Evolutionary conservation across 129 eudicot genomes (phyloP), one percentile per base, ranked within the genome.

Genomic region (Flaveria sonorensis): DNA sequence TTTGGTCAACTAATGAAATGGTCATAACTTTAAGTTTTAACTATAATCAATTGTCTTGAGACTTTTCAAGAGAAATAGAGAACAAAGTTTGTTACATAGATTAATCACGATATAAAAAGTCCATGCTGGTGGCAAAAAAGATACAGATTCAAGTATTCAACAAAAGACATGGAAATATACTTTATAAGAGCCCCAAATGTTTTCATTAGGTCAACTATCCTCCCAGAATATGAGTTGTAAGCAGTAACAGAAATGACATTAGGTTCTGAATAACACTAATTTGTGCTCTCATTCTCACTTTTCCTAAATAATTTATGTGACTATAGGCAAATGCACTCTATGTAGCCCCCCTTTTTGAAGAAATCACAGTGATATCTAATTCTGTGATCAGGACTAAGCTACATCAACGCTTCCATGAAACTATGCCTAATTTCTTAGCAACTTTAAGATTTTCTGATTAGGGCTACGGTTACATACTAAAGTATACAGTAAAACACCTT

Each of bases 121-220:
- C 9, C 46, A 43, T 45, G 36, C 11, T 56, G 36, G 70, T 60
- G 46, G 61, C 60, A 23, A 7, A 36, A 43, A 47, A 43, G 61
- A 57, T 61, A 45, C 47, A 61, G 48, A 26, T 60, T 74, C n/a
- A n/a, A n/a, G n/a, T n/a, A n/a, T n/a, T n/a, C 59, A 14, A 59
- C 24, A 43, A 40, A 60, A 40, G 24, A 43, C 40, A 19, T 42
- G 77, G 16, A 21, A 5, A 28, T 4, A 15, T 40, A 39, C 77
- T 5, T 14, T 57, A 57, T 40, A 74, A 74, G 6, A 74, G 40
- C 71, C 61, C 71, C 67, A 45, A 16, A 74, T 15, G 45, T 21
- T 24, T 16, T 74, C 18, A 61, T 69, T 47, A 74, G 24, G 47
- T 45, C 48, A 45, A 8, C 66, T 21, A 51, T 45, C 47, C 3